Evolutionary conservation across 139 green algal genomes (phyloP), one percentile per base, ranked within the genome.

Genomic region (Yamagishiella unicocca): DNA sequence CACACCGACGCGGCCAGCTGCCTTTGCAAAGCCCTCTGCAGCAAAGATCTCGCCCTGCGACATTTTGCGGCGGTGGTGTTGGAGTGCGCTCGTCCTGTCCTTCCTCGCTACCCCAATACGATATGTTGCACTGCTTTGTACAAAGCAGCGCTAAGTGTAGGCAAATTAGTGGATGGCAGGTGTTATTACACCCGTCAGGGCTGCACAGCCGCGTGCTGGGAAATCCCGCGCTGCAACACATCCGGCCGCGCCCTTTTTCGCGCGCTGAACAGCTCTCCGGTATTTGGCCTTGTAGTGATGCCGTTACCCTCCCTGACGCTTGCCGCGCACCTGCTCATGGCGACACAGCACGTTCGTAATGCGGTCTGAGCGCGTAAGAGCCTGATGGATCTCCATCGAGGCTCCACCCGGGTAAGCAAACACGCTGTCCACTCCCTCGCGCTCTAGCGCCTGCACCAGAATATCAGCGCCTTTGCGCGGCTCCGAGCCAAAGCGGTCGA

Each of bases 361-460:
- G 37, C 68, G 93, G n/a, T 93, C 75, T 21, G 92, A 97, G 66
- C 97, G 93, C 14, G 98, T 99, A 4, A 99, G 94, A 0, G 98
- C 97, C 94, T 99, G 98, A 90, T 99, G 98, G 87, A 99, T 99
- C 90, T 99, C 98, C 98, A 99, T 99, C 12, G 95, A 98, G 4
- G 97, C 97, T 29, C 98, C 98, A n/a, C 98, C 96, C 55, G 93
- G 96, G 96, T 94, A 94, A 2, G 91, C 91, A 88, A 94, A 94
- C 82, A 94, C 88, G 33, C 62, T 66, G 42, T 96, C 77, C 37
- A 98, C 96, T 42, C 96, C 97, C 92, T 99, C 97, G 19, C 98
- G 90, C 90, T 99, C 98, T 85, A 99, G 91, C 7, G 90, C 90
- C 90, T 99, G 97, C 53, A 99, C 96, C 68, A 99, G 94, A 83